Evolutionary conservation across 768 basidiomycete genomes (phyloP), one percentile per base, ranked within the genome.

Genomic region (Serendipita sp.): DNA sequence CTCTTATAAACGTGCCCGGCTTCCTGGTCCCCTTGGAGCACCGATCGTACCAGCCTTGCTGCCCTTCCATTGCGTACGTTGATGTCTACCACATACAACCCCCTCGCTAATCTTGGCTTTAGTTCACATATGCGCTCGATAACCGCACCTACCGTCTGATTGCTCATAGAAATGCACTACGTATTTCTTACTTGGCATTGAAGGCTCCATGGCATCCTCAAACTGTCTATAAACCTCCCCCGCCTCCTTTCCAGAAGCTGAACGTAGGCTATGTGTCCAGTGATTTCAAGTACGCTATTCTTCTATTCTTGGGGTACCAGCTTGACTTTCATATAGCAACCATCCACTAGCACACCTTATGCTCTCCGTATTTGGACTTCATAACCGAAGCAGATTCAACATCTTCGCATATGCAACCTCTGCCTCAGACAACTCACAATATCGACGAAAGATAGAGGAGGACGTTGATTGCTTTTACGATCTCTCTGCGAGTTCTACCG

Each of bases 321-420:
- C 26, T 22, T 24, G 24, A 26, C 22, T 30, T 64, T 50, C 9
- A n/a, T 43, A 42, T 61, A 79, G 78, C 66, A 77, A 80, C 64
- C 79, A 80, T 62, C 79, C 79, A 13, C 69, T 81, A 56, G 73
- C 78, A 24, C 79, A 81, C 65, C 73, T 81, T 60, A 81, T 79
- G 77, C 78, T 78, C 65, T 76, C 75, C 14, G 78, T 77, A 42
- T 80, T 80, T 65, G 67, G 71, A 16, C 69, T 77, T 64, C 78
- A 80, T 65, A 70, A 78, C 67, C 67, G 62, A 22, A 58, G 66
- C n/a, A 69, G 66, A 1, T 78, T 79, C 67, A 73, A 72, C 24
- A 67, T 79, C 3, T 77, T 70, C 63, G 72, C 78, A 34, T 81
- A 81, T 65, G 79, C 80, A 9, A 79, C 78, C 16, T 77, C 75